A percentile compares a stretch with the other conserved stretches of the same genome.
These are phyloP conservation scores for Macadamia integrifolia DNA, from an alignment of 164 flowering plant genomes.

Conservation along the genomic window DNA sequence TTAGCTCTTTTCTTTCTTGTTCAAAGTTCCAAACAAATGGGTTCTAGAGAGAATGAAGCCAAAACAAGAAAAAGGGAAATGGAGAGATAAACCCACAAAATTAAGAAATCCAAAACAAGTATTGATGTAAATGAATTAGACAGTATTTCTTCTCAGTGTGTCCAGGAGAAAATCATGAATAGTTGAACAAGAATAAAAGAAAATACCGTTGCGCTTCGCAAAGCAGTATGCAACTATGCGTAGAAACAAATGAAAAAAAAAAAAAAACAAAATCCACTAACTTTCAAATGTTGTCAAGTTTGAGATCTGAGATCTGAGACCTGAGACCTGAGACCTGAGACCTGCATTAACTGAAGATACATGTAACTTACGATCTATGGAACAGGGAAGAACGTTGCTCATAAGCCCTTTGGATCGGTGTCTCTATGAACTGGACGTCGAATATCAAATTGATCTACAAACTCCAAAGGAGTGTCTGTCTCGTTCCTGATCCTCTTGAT, in stretches of 20 bases:
- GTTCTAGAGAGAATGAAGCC: not conserved
- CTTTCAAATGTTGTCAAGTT: conserved; percentile 20
- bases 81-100: not conserved
- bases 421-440: conserved; percentile 34
- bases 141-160: conserved; percentile 9
- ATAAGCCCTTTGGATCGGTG: conserved; percentile 27
- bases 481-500: conserved; percentile 78
- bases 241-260: too few species aligned
- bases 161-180: conserved; percentile 4
- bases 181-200: conserved; percentile 24
- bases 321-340: not conserved
- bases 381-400: conserved; percentile 15
- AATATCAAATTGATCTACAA: conserved; percentile 58
- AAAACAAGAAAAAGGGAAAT: not conserved
- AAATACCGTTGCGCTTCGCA: conserved; percentile 25
- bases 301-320: not conserved
- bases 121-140: not conserved
- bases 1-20: not conserved
- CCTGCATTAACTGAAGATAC: conserved; percentile 25
- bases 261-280: conserved; percentile 16
- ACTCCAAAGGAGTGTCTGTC: conserved; percentile 59
- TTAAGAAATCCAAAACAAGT: conserved; percentile 1
- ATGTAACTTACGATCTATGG: conserved; percentile 27
- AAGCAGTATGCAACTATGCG: conserved; percentile 13
- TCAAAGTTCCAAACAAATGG: not conserved